Evolutionary conservation across 2,329 filamentous ascomycete genomes (phyloP).

Genomic region (Paecilomyces niveus): DNA sequence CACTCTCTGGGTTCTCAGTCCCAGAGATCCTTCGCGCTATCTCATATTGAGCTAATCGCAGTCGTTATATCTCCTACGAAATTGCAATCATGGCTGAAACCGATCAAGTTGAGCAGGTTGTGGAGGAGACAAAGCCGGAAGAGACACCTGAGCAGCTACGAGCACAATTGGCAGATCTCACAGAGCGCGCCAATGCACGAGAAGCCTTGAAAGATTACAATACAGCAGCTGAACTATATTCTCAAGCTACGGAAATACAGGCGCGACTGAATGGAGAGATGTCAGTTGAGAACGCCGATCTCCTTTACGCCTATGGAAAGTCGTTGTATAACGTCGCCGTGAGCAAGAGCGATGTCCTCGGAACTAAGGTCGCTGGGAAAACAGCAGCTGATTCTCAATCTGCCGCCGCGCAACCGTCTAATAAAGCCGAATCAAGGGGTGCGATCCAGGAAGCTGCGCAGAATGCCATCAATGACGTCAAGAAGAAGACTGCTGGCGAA

Average conservation of each 20-base stretch:
- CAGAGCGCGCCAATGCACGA: conserved; percentile 71
- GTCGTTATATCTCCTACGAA: conserved; percentile 1
- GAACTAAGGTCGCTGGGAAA: conserved; percentile 63
- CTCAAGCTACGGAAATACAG: conserved; percentile 81
- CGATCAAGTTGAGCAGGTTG: conserved; percentile 6
- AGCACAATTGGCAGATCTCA: conserved; percentile 68
- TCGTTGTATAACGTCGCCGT: conserved; percentile 91
- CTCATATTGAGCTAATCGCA: background rate
- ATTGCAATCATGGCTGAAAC: conserved; percentile 18
- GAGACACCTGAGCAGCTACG: conserved; percentile 32
- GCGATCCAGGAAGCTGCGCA: conserved; percentile 16
- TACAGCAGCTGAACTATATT: conserved; percentile 79
- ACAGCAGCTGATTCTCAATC: conserved; percentile 46
- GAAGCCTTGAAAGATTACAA: conserved; percentile 87
- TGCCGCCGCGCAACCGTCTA: conserved; percentile 31
- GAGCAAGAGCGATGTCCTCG: conserved; percentile 88
- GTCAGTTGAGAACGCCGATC: conserved; percentile 80
- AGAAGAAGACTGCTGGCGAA: conserved; percentile 10
- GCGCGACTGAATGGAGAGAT: conserved; percentile 89
- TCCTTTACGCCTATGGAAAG: conserved; percentile 90
- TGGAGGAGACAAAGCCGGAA: conserved; percentile 11
- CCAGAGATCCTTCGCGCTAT: background rate
- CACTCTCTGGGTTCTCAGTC: background rate
- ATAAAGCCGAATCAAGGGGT: conserved; percentile 15
- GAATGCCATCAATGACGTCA: conserved; percentile 16